Evolutionary conservation across 306 rosid genomes (phyloP).

Genomic region (Prunus campanulata): DNA sequence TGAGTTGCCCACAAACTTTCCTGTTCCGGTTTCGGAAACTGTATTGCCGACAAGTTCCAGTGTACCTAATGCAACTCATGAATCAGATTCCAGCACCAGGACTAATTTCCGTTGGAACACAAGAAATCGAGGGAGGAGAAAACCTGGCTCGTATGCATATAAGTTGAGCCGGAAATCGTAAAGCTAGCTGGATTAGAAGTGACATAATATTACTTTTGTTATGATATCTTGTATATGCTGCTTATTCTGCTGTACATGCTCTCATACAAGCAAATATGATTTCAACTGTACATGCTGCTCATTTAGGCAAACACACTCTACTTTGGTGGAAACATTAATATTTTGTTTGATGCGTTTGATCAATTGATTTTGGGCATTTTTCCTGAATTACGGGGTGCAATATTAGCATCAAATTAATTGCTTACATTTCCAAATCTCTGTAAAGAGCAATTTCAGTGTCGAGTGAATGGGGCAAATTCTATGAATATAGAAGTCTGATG

Average conservation of each 20-base stretch:
- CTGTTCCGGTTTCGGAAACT: slow-evolving; percentile 32
- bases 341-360: slow-evolving; percentile 9
- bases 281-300: slow-evolving; percentile 31
- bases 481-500: too few relatives aligned
- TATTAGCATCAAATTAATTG: neutral
- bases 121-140: slow-evolving; percentile 47
- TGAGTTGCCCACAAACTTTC: slow-evolving; percentile 26
- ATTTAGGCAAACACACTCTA: slow-evolving; percentile 15
- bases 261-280: slow-evolving; percentile 28
- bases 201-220: neutral
- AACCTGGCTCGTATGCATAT: slow-evolving; percentile 22
- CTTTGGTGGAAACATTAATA: neutral
- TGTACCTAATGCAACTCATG: slow-evolving; percentile 18
- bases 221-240: slow-evolving; percentile 31
- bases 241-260: slow-evolving; percentile 23
- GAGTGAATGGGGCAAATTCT: neutral
- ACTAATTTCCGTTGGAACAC: slow-evolving; percentile 35
- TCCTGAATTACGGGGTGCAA: neutral
- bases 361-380: slow-evolving; percentile 1
- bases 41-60: slow-evolving; percentile 28
- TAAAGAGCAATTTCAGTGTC: neutral
- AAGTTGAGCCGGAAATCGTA: slow-evolving; percentile 21
- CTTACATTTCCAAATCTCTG: neutral
- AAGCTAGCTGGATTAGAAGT: slow-evolving; percentile 9
- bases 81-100: slow-evolving; percentile 31